Evolutionary conservation across 1,139 yeast genomes (phyloP).

Genomic region (Casaregolazyma lundiana): DNA sequence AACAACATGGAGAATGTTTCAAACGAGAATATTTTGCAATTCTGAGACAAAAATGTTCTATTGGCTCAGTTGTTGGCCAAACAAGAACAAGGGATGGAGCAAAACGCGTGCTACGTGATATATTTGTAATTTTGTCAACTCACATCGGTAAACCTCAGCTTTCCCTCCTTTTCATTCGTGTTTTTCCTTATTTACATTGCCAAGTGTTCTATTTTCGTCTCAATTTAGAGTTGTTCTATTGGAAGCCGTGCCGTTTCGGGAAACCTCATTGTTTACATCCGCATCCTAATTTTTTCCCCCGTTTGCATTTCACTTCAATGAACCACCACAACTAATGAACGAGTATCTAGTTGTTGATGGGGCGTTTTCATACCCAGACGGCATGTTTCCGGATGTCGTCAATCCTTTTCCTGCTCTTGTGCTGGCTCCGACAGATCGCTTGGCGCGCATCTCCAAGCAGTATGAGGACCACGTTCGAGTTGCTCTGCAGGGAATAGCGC

Average conservation of each 20-base stretch:
- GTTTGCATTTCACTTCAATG: not conserved
- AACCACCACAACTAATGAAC: not conserved
- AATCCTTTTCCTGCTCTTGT: constrained; percentile 30
- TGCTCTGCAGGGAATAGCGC: constrained; percentile 9
- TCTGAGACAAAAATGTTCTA: too few species aligned
- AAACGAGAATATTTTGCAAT: too few species aligned
- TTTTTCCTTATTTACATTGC: too few species aligned
- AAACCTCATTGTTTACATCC: not conserved
- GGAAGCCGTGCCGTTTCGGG: not conserved
- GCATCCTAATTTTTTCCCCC: not conserved
- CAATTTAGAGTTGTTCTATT: not conserved
- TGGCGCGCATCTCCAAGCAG: constrained; percentile 24
- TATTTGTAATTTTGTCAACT: too few species aligned
- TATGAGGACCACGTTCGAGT: constrained; percentile 21
- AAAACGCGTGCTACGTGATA: too few species aligned
- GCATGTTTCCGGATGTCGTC: constrained; percentile 29
- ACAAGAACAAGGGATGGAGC: too few species aligned
- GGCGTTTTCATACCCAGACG: constrained; percentile 30
- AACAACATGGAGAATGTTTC: too few species aligned
- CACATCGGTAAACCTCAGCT: too few species aligned
- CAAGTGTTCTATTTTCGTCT: too few species aligned
- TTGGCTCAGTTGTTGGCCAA: too few species aligned
- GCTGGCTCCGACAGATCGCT: constrained; percentile 27
- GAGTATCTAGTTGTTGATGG: constrained; percentile 8
- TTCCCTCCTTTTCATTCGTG: too few species aligned